Conservation (phyloP, 2,329 filamentous ascomycete genomes). For the Teratosphaeria gauchensis region DNA sequence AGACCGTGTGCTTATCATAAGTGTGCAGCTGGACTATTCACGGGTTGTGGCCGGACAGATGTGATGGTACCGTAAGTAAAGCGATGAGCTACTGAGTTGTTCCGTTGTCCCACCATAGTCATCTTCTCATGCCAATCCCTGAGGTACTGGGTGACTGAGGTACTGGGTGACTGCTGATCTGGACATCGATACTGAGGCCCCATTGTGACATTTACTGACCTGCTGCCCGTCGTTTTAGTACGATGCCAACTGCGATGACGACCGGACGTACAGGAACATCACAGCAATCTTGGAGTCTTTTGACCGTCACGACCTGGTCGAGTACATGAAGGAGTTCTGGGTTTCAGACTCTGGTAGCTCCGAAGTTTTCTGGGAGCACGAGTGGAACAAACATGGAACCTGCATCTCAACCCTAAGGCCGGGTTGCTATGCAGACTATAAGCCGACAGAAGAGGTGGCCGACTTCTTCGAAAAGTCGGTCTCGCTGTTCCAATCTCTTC, state of each 20-base stretch:
- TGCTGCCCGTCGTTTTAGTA: slow-evolving; percentile 28
- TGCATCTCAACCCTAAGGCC: slow-evolving; percentile 61
- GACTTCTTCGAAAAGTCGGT: slow-evolving; percentile 62
- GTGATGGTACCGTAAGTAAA: slow-evolving; percentile 46
- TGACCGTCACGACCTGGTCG: slow-evolving; percentile 47
- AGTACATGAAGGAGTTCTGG: slow-evolving; percentile 61
- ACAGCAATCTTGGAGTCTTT: slow-evolving; percentile 49
- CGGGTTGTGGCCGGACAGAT: slow-evolving; percentile 50
- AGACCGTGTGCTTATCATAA: neutral
- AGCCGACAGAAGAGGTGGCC: slow-evolving; percentile 52
- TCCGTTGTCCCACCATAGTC: too few species aligned
- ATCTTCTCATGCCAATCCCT: too few species aligned
- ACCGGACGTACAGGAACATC: slow-evolving; percentile 56
- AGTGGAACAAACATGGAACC: slow-evolving; percentile 65
- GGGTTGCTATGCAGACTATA: slow-evolving; percentile 51
- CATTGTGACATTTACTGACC: too few species aligned
- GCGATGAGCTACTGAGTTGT: too few species aligned
- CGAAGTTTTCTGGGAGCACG: slow-evolving; percentile 57
- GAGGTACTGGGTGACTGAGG: too few species aligned
- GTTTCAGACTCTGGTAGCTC: slow-evolving; percentile 57
- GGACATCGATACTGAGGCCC: too few species aligned
- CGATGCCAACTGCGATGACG: slow-evolving; percentile 54
- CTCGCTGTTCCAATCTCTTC: slow-evolving; percentile 55
- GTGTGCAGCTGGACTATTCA: slow-evolving; percentile 57
- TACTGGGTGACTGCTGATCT: too few species aligned